Percentiles rank a stretch among this genome's conserved stretches.
Evolutionary conservation across 2,329 filamentous ascomycete species (phyloP).

Genomic region (Penicillium freii): DNA sequence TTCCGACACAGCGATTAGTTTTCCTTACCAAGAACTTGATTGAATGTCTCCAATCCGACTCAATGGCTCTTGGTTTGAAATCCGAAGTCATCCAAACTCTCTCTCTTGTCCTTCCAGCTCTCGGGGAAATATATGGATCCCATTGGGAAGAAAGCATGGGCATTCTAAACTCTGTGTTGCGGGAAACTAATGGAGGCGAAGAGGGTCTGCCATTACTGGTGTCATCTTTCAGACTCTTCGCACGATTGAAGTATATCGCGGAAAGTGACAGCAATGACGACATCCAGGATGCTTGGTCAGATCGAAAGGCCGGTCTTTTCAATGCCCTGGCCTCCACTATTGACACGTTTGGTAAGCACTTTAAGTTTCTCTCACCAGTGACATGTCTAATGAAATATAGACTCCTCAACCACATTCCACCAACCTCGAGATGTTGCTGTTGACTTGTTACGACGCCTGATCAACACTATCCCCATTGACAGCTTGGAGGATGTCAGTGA

Average conservation of each 20-base stretch:
- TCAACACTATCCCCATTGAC: slow-evolving; percentile 62
- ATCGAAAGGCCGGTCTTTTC: slow-evolving; percentile 59
- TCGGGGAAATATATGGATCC: slow-evolving; percentile 80
- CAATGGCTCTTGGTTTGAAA: slow-evolving; percentile 45
- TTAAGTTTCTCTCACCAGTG: not conserved
- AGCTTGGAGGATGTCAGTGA: slow-evolving; percentile 64
- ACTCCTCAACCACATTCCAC: slow-evolving; percentile 53
- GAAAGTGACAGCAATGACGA: slow-evolving; percentile 77
- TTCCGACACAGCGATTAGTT: slow-evolving; percentile 65
- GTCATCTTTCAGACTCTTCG: slow-evolving; percentile 69
- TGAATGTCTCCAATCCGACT: slow-evolving; percentile 64
- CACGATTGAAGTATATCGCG: slow-evolving; percentile 58
- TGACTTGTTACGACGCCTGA: slow-evolving; percentile 66
- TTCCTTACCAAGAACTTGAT: slow-evolving; percentile 80
- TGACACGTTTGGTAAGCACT: slow-evolving; percentile 39
- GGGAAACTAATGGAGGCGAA: slow-evolving; percentile 48
- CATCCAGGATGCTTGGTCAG: slow-evolving; percentile 69
- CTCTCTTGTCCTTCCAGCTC: slow-evolving; percentile 63
- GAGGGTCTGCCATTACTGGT: slow-evolving; percentile 63
- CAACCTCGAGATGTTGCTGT: slow-evolving; percentile 75
- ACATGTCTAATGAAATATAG: slow-evolving; percentile 26
- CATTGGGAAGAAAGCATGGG: slow-evolving; percentile 73
- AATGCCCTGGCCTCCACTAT: slow-evolving; percentile 50
- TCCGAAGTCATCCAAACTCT: slow-evolving; percentile 47
- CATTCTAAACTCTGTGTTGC: slow-evolving; percentile 60